Conservation (phyloP, 2,329 filamentous ascomycete genomes). For the Onygenales sp. region DNA sequence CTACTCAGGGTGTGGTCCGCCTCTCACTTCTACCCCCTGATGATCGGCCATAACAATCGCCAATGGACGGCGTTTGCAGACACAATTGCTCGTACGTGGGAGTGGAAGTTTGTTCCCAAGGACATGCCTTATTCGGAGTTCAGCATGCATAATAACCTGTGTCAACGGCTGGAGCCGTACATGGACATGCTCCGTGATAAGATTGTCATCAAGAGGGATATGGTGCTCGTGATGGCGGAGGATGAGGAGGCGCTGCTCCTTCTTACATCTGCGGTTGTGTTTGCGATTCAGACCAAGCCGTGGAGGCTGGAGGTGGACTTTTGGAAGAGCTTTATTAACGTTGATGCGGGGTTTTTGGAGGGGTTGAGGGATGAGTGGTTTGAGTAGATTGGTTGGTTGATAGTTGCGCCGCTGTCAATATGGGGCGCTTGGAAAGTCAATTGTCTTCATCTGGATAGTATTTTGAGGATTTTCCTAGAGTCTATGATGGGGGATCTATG, state of each 20-base stretch:
- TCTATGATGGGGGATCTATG: no score
- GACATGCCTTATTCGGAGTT: constrained; percentile 37
- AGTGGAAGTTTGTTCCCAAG: constrained; percentile 41
- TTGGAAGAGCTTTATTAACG: constrained; percentile 43
- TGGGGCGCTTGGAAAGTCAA: no score
- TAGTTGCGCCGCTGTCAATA: no score
- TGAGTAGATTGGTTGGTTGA: constrained; percentile 1
- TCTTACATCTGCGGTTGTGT: constrained; percentile 32
- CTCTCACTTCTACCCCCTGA: constrained; percentile 42
- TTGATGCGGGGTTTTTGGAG: constrained; percentile 37
- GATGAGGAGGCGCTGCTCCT: constrained; percentile 32
- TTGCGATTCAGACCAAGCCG: constrained; percentile 39
- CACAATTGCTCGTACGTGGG: constrained; percentile 34
- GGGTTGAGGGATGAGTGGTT: constrained; percentile 23
- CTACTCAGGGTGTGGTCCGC: constrained; percentile 39
- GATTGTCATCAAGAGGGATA: constrained; percentile 33
- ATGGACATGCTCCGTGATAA: constrained; percentile 17
- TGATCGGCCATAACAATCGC: constrained; percentile 32
- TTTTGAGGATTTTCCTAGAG: no score
- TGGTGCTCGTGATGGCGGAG: constrained; percentile 38
- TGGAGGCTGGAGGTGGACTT: constrained; percentile 44
- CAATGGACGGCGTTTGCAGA: constrained; percentile 32
- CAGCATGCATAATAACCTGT: constrained; percentile 33
- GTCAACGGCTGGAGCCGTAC: constrained; percentile 22
- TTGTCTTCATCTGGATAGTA: no score